Evolutionary conservation across 148 eudicot genomes (phyloP), one percentile per base, ranked within the genome.

Genomic region (Camellia japonica): DNA sequence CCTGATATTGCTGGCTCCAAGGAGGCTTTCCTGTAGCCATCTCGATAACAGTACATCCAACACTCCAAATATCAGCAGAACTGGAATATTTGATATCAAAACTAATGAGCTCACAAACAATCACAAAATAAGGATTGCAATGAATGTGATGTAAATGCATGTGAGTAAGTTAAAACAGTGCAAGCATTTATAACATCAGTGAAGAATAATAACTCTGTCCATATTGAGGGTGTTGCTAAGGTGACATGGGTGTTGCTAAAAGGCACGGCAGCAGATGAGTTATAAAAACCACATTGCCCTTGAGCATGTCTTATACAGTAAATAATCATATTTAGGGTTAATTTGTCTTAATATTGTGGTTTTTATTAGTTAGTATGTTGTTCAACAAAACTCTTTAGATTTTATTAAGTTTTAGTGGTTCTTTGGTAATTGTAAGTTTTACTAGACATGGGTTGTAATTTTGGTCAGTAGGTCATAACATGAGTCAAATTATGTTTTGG

Each of bases 11-110:
- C 86, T 93, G 95, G 87, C 98, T 92, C 98, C 98, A 96, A 61
- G 99, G 99, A 86, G 99, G 98, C 82, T 93, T 93, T 81, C 99
- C 99, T 4, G 99, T 96, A 78, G 99, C 98, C 99, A 96, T 96
- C 86, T 96, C 99, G 82, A 96, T 96, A 65, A 96, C 88, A 63
- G 99, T 96, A 81, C 99, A 96, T 56, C 98, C 99, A 78, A 95
- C 99, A 88, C 99, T 96, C 99, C 99, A 96, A 87, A 96, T 90
- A 78, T 96, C 99, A 60, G 99, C 99, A 76, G 98, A 92, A 84
- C 99, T 96, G 87, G 67, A 82, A 58, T n/a, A 62, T 80, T 73
- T 51, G 30, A 79, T 68, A 71, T 49, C 43, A 44, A 69, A 49
- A 81, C 20, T 23, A 75, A 43, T 68, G 70, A 52, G 51, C 38